Evolutionary conservation across 2,329 filamentous ascomycete genomes (phyloP), one percentile per base, ranked within the genome.

Genomic region (Fusarium sp.): DNA sequence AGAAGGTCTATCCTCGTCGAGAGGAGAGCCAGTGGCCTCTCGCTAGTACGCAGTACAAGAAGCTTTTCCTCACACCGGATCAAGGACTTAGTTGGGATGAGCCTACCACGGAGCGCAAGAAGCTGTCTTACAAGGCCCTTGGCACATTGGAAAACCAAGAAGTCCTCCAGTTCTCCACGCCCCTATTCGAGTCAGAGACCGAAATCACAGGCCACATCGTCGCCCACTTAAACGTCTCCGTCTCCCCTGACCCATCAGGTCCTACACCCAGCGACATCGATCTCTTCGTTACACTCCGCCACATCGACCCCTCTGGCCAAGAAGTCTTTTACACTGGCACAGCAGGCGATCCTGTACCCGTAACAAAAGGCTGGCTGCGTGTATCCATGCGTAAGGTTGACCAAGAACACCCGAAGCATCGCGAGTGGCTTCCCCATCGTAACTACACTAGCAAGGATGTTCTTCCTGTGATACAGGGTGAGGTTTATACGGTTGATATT

Each of bases 181-280:
- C 81, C 0, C 80, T 88, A 0, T 91, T 92, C 61, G 82, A 85
- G n/a, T 65, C 81, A 9, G 89, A 92, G 72, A 91, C 87, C 0
- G 91, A 93, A 74, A 87, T 93, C 57, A 93, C 91, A 0, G 91
- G 91, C 0, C 89, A 92, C 73, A 81, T 92, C 29, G 82, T 88
- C 0, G 89, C 89, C 0, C 90, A 89, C 68, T 81, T 93, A 6
- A 88, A 89, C 64, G 86, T 92, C 1, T 91, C 90, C 0, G 79
- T 91, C 5, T 89, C 86, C 0, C 79, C 90, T 69, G 88, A 82
- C 77, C 87, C 77, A 77, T 81, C 29, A 1, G 75, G 71, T 0
- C 71, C 71, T 2, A 78, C 75, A 2, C 76, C 79, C 0, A 79
- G 75, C 6, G 89, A 91, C 57, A 90, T 91, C 30, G 89, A 91